Evolutionary conservation across 495 filamentous ascomycete species (phyloP), one percentile per base, ranked within the genome.

Genomic region (Aspergillus panamensis): DNA sequence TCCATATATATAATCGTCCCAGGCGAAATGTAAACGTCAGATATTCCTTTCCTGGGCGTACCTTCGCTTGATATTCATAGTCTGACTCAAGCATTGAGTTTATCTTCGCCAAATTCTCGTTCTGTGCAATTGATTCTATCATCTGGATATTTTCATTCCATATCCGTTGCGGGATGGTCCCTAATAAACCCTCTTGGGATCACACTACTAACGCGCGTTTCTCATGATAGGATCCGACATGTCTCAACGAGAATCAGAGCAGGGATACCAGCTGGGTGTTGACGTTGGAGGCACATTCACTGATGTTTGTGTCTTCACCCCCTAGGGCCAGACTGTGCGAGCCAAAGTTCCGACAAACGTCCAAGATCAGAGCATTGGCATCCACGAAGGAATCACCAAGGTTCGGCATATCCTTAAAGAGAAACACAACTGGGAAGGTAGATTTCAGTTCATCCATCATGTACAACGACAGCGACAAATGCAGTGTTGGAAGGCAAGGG

Each of bases 251-350:
- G 48, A 45, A 20, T 8, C 40, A 10, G 43, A 21, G 20, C 16
- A 53, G 20, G 17, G 8, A 48, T 60, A 55, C 30, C 58, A 39
- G 25, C 72, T 77, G 5, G 74, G 74, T 8, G 72, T 73, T 7
- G 74, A 77, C 44, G 72, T 77, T 6, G 75, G 73, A 16, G 74
- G 78, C 45, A 81, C 78, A 16, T 81, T 81, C 64, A 81, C 77
- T 2, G 78, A 81, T 48, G 69, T 80, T 3, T 75, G 69, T 47
- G 73, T 73, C 13, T 69, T 81, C 61, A 70, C 73, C 6, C 77
- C 77, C 7, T 55, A 71, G 10, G 73, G 76, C 3, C 59, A 72
- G 8, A 70, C 66, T 0, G 70, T 74, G 8, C 66, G 77, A 8
- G 73, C 77, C 6, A 81, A 81, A 51, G 74, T 79, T 2, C 78